Conservation (phyloP, 176 grass and related monocot species). For the Oropetium thomaeum region DNA sequence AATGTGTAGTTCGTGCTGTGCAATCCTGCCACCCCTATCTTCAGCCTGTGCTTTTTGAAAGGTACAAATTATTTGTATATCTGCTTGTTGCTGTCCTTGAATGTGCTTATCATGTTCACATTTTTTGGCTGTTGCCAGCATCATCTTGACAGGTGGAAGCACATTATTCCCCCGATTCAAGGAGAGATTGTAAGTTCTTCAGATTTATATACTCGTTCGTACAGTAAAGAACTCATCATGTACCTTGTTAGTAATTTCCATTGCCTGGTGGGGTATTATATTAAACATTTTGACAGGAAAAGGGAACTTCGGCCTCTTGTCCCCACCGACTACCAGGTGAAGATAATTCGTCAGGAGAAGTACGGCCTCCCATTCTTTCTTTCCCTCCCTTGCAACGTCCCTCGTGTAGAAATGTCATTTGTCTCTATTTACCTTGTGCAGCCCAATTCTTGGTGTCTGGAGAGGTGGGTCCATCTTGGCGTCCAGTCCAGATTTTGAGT, state of each 20-base stretch:
- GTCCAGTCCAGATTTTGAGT: slow-evolving; percentile 74
- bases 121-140: slow-evolving; percentile 62
- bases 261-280: background rate
- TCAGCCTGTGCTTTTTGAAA: slow-evolving; percentile 80
- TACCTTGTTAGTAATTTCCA: slow-evolving; percentile 12
- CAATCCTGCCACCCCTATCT: slow-evolving; percentile 79
- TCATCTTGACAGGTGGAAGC: slow-evolving; percentile 89
- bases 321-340: slow-evolving; percentile 67
- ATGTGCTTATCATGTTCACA: background rate
- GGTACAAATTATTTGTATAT: slow-evolving; percentile 37
- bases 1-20: slow-evolving; percentile 83
- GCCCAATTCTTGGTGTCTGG: slow-evolving; percentile 84
- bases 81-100: background rate
- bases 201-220: background rate
- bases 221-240: background rate
- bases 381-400: background rate
- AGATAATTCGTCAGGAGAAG: slow-evolving; percentile 82
- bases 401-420: background rate
- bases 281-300: slow-evolving; percentile 40
- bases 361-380: slow-evolving; percentile 14
- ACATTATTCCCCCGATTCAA: slow-evolving; percentile 77
- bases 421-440: slow-evolving; percentile 8
- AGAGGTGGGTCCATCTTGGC: slow-evolving; percentile 85
- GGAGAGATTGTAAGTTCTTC: slow-evolving; percentile 74
- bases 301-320: slow-evolving; percentile 89